A percentile compares a stretch with the other conserved stretches of the same genome.
These are phyloP conservation scores for Alternaria tenuissima DNA, from an alignment of 2,329 filamentous ascomycete species.

Conservation along the genomic window DNA sequence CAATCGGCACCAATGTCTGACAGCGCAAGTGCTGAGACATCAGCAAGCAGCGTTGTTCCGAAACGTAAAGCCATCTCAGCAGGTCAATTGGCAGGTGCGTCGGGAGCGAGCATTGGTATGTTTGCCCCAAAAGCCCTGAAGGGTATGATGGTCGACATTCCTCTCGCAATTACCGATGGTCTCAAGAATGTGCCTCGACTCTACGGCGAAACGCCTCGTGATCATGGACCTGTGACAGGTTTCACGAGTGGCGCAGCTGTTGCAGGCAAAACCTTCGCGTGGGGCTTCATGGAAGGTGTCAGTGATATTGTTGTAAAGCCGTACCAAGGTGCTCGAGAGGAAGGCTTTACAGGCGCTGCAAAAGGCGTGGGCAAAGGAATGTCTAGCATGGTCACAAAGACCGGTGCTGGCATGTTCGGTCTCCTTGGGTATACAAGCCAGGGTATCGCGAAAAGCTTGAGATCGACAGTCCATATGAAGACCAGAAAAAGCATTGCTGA, in stretches of 20 bases:
- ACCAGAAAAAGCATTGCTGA: background rate
- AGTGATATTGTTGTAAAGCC: constrained; percentile 80
- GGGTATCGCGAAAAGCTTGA: background rate
- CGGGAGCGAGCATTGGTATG: constrained; percentile 18
- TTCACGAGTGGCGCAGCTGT: constrained; percentile 75
- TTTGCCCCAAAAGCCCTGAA: constrained; percentile 25
- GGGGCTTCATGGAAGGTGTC: constrained; percentile 78
- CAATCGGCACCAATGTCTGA: background rate
- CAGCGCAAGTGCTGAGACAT: background rate
- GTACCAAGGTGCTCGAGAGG: constrained; percentile 68
- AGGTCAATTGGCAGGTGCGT: constrained; percentile 16
- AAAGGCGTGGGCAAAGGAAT: constrained; percentile 47
- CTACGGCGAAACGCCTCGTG: constrained; percentile 80
- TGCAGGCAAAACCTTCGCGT: constrained; percentile 75
- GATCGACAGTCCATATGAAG: background rate
- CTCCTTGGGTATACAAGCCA: constrained; percentile 23
- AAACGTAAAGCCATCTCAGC: background rate
- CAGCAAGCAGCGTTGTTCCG: background rate
- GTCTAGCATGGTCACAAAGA: constrained; percentile 18
- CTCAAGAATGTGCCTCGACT: constrained; percentile 83
- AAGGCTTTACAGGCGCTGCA: constrained; percentile 66
- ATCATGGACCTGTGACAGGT: constrained; percentile 75
- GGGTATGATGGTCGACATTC: constrained; percentile 65
- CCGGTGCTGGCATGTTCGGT: constrained; percentile 25
- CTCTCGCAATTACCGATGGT: constrained; percentile 65